phyloP scores from a whole-genome alignment of 192 early-diverging fungal genomes.

The Coemansia guatemalensis region DNA sequence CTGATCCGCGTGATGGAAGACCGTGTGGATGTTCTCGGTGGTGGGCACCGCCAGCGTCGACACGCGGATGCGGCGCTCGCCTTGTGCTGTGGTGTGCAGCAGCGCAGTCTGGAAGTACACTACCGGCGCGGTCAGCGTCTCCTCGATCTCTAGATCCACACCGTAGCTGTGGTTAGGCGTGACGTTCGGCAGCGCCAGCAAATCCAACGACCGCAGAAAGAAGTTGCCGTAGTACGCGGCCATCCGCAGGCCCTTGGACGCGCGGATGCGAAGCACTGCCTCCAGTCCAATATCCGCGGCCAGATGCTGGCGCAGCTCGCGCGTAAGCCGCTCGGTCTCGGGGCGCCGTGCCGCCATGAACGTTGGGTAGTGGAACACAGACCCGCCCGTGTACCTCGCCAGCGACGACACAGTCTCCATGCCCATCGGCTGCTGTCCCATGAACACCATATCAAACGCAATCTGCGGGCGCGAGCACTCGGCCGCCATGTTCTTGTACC shows the following conservation, averaged over 20 bases:
- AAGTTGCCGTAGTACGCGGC: constrained; percentile 95
- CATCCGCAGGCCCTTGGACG: constrained; percentile 87
- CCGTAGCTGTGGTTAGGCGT: constrained; percentile 89
- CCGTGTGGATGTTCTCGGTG: constrained; percentile 72
- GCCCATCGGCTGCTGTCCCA: constrained; percentile 83
- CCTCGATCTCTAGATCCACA: constrained; percentile 82
- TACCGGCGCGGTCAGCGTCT: constrained; percentile 61
- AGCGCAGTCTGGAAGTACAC: constrained; percentile 96
- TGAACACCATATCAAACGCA: constrained; percentile 83
- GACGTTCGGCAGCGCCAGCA: constrained; percentile 89
- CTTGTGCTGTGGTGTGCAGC: constrained; percentile 83
- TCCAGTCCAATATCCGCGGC: constrained; percentile 81
- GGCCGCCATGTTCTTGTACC: constrained; percentile 92
- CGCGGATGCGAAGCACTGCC: constrained; percentile 90
- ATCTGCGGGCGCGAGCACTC: constrained; percentile 90
- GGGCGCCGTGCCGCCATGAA: constrained; percentile 82
- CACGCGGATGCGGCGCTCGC: constrained; percentile 93
- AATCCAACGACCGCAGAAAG: constrained; percentile 92
- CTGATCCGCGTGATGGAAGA: constrained; percentile 84
- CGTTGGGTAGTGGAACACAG: constrained; percentile 84
- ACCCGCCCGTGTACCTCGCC: constrained; percentile 82
- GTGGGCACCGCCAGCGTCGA: constrained; percentile 88
- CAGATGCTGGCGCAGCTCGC: constrained; percentile 81
- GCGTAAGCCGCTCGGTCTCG: constrained; percentile 78
- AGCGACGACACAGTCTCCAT: constrained; percentile 73